phyloP scores from a whole-genome alignment of 768 basidiomycete genomes.

The Collybiopsis luxurians region DNA sequence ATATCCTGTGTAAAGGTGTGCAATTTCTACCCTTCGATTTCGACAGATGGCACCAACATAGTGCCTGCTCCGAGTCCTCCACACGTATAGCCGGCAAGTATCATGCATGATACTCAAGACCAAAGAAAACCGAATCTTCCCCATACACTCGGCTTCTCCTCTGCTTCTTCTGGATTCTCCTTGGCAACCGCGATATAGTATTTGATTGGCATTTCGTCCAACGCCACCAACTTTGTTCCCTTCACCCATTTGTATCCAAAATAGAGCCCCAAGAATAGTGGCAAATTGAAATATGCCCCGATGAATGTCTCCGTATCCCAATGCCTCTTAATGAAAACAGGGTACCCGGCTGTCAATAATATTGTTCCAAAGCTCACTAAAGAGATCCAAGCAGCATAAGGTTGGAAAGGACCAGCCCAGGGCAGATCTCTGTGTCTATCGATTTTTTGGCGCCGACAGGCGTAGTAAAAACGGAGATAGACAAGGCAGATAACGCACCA shows the following conservation, averaged over 20 bases:
- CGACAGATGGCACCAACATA: too few species aligned
- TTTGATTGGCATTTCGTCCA: slow-evolving; percentile 5
- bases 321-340: slow-evolving; percentile 24
- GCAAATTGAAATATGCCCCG: slow-evolving; percentile 42
- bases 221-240: slow-evolving; percentile 28
- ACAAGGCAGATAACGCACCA: slow-evolving; percentile 6
- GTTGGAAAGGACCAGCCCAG: slow-evolving; percentile 35
- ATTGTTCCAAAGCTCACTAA: slow-evolving; percentile 27
- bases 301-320: not conserved
- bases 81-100: too few species aligned
- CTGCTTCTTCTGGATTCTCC: slow-evolving; percentile 3
- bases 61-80: too few species aligned
- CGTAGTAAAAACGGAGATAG: slow-evolving; percentile 5
- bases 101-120: too few species aligned
- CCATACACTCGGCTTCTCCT: not conserved
- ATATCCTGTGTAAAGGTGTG: too few species aligned
- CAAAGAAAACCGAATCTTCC: not conserved
- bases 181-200: slow-evolving; percentile 7
- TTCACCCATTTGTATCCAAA: slow-evolving; percentile 41
- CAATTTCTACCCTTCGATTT: too few species aligned
- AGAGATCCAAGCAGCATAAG: slow-evolving; percentile 27
- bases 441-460: slow-evolving; percentile 13
- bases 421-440: slow-evolving; percentile 14
- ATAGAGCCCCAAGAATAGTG: slow-evolving; percentile 40
- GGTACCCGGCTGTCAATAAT: slow-evolving; percentile 11